A percentile compares a stretch with the other conserved stretches of the same genome.
These are phyloP conservation scores for Brachypodium distachyon DNA, from an alignment of 202 grass and related monocot genomes.

Conservation along the genomic window DNA sequence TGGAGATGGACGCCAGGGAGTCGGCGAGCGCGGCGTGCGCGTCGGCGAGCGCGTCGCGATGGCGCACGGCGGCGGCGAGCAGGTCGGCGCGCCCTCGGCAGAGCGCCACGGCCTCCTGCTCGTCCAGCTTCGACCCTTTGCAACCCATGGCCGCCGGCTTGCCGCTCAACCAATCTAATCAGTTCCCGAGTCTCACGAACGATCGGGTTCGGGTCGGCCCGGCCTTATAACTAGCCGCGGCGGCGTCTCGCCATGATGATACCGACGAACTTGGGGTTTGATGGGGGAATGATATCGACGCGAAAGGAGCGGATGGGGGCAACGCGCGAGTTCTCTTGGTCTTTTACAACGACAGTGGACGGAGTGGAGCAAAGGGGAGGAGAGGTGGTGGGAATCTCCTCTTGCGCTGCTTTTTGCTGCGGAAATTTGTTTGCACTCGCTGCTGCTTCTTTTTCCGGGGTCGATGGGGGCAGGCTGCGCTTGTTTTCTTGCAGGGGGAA, in stretches of 20 bases:
- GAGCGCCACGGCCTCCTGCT: slow-evolving; percentile 69
- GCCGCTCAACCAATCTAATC: not conserved
- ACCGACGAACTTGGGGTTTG: not conserved
- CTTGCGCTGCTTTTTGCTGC: not conserved
- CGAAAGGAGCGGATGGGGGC: not conserved
- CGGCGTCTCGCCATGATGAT: not conserved
- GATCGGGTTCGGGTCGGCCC: not conserved
- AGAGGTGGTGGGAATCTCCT: slow-evolving; percentile 15
- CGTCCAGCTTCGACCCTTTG: slow-evolving; percentile 80
- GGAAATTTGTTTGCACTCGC: slow-evolving; percentile 30
- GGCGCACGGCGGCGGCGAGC: slow-evolving; percentile 51
- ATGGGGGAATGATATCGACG: not conserved
- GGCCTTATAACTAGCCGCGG: not conserved
- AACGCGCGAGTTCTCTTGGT: not conserved
- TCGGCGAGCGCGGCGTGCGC: slow-evolving; percentile 52
- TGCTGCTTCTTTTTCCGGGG: slow-evolving; percentile 14
- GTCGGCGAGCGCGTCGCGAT: slow-evolving; percentile 63
- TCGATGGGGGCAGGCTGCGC: not conserved
- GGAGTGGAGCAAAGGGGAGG: not conserved
- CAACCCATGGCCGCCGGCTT: slow-evolving; percentile 55
- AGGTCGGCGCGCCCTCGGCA: slow-evolving; percentile 74
- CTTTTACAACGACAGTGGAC: not conserved
- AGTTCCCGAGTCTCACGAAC: not conserved
- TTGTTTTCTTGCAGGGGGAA: not conserved
- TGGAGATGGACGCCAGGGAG: slow-evolving; percentile 57